Evolutionary conservation across 2,329 filamentous ascomycete genomes (phyloP), one percentile per base, ranked within the genome.

Genomic region (Venturia oleaginea): DNA sequence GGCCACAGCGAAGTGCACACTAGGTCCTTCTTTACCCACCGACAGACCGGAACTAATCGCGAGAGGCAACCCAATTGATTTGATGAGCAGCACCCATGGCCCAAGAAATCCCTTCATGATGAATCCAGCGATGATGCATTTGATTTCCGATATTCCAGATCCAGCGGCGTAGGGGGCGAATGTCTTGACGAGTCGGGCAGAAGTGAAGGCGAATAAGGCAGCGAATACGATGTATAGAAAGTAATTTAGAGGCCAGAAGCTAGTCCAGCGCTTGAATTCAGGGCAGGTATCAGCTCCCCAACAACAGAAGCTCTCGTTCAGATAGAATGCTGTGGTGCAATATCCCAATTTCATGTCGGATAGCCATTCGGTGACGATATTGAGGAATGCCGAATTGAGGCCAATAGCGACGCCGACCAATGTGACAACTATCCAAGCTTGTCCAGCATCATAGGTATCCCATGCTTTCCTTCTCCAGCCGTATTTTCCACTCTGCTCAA

Each of bases 41-140:
- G 92, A 96, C 30, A 99, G 79, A 2, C 94, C 94, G 1, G 92
- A 97, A 15, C 90, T 92, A 73, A 99, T 99, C 54, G 93, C 90
- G 55, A 99, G 80, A 0, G 94, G 94, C 59, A 99, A 80, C 30
- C 89, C 90, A 64, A 97, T 85, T 0, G 92, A 96, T 78, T 99
- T 99, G 78, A 99, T 97, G 66, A 94, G 76, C 38, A 99, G 80
- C 5, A 94, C 97, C 84, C 91, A 92, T 70, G 88, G 88, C 24
- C 93, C 92, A 19, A 99, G 82, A 72, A 99, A 99, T 0, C 92
- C 94, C 76, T 97, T 97, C 94, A 99, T 99, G 61, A 97, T 91
- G 74, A 99, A 99, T 3, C 94, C 94, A 4, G 93, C 94, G 72
- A 99, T 96, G 73, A 99, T 97, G 76, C 92, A 96, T 77, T 99